phyloP scores from a whole-genome alignment of 495 filamentous ascomycete species.

The Podospora fimiseda region DNA sequence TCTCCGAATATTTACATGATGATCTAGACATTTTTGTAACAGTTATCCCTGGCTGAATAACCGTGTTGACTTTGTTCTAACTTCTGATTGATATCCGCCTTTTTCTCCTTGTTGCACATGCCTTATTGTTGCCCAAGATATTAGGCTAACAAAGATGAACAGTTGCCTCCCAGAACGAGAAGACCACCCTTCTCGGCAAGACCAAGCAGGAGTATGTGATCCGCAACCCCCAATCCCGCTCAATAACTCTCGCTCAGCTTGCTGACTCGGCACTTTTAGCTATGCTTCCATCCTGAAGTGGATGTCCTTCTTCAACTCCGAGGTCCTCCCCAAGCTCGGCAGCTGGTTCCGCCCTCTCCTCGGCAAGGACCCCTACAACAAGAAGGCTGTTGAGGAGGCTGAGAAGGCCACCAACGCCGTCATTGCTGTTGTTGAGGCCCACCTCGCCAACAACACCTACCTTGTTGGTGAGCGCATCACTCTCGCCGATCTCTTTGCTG shows the following conservation, averaged over 20 bases:
- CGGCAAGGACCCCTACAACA: constrained; percentile 85
- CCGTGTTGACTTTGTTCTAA: constrained; percentile 65
- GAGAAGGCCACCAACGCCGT: constrained; percentile 60
- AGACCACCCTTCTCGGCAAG: constrained; percentile 96
- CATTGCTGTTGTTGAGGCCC: constrained; percentile 67
- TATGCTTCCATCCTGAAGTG: constrained; percentile 95
- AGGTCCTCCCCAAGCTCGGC: constrained; percentile 69
- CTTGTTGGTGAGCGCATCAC: constrained; percentile 96
- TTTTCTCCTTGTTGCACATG: constrained; percentile 10
- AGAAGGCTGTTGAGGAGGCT: constrained; percentile 85
- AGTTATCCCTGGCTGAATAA: constrained; percentile 99
- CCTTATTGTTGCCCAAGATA: constrained; percentile 18
- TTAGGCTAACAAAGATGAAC: constrained; percentile 29
- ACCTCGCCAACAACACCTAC: constrained; percentile 91
- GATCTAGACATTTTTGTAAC: constrained; percentile 61
- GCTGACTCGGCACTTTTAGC: constrained; percentile 30
- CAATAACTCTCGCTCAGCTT: background rate
- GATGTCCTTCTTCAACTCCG: constrained; percentile 88
- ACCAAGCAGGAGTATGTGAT: constrained; percentile 89
- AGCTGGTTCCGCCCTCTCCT: constrained; percentile 85
- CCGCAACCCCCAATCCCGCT: background rate
- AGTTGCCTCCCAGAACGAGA: constrained; percentile 99
- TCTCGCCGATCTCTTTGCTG: constrained; percentile 84
- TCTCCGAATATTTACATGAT: constrained; percentile 50
- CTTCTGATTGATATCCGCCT: constrained; percentile 44